Percentiles rank a stretch among this genome's conserved stretches.
Conservation (phyloP, 1,284 basidiomycete species). For the Trichosporon asahii region DNA sequence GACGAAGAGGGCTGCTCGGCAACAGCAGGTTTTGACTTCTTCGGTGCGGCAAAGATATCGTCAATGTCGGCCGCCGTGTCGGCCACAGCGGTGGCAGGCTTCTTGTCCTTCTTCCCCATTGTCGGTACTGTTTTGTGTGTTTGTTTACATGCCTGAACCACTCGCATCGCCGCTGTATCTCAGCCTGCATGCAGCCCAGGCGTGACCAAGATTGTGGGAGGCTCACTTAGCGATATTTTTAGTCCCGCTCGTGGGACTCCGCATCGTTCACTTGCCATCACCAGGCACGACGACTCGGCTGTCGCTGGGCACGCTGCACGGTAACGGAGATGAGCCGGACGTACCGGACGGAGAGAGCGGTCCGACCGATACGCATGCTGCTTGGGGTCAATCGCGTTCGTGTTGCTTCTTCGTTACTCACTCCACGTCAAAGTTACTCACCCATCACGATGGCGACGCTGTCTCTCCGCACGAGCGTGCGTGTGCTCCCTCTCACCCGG, state of each 20-base stretch:
- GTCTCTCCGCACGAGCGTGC: conserved; percentile 3
- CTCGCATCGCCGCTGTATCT: too few relatives aligned
- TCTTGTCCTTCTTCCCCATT: conserved; percentile 24
- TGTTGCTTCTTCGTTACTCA: neutral
- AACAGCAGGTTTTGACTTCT: conserved; percentile 6
- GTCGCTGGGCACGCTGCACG: neutral
- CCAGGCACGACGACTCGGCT: neutral
- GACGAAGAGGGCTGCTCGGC: neutral
- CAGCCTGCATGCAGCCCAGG: neutral
- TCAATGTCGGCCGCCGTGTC: conserved; percentile 13
- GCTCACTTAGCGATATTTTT: conserved; percentile 6
- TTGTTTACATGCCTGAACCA: too few relatives aligned
- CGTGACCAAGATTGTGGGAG: too few relatives aligned
- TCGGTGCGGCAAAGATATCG: conserved; percentile 16
- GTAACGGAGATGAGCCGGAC: neutral
- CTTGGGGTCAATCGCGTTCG: neutral
- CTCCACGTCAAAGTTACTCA: too few relatives aligned
- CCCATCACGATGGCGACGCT: neutral
- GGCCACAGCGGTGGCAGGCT: conserved; percentile 24
- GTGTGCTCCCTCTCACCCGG: neutral
- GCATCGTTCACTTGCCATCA: neutral
- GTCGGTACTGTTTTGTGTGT: neutral
- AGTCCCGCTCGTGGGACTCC: conserved; percentile 5
- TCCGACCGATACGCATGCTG: neutral
- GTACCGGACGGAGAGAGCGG: neutral